Conservation (phyloP, 169 alveolate species). For the Plasmodium reichenowi region DNA sequence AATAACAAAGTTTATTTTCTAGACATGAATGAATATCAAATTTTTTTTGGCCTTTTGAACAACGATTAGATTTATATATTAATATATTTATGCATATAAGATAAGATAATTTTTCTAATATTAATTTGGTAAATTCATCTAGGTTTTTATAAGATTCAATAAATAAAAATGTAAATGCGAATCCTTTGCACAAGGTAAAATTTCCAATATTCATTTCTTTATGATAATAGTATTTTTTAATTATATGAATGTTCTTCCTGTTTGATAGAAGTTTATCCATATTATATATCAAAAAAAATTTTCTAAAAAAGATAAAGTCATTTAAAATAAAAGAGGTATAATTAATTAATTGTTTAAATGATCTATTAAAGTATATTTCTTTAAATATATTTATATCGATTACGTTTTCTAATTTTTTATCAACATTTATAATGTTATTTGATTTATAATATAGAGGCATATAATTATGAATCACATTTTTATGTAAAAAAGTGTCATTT, state of each 20-base stretch:
- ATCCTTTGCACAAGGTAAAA: constrained; percentile 72
- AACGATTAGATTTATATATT: constrained; percentile 57
- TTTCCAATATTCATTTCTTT: constrained; percentile 60
- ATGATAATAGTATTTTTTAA: constrained; percentile 54
- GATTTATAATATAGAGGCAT: constrained; percentile 52
- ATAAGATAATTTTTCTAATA: constrained; percentile 66
- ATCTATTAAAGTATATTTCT: constrained; percentile 57
- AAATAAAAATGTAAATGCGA: constrained; percentile 40
- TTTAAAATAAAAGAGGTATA: constrained; percentile 75
- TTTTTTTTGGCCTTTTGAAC: constrained; percentile 6
- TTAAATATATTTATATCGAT: constrained; percentile 45
- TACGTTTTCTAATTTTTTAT: constrained; percentile 29
- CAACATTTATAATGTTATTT: constrained; percentile 30
- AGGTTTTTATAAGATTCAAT: constrained; percentile 36
- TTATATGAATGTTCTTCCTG: background rate
- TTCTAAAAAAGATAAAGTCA: constrained; percentile 55
- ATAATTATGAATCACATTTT: constrained; percentile 17
- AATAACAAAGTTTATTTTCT: background rate
- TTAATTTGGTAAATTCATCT: constrained; percentile 10
- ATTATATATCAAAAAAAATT: constrained; percentile 21
- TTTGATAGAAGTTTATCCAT: constrained; percentile 10
- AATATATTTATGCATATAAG: constrained; percentile 51
- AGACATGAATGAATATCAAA: constrained; percentile 36
- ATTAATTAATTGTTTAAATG: constrained; percentile 48
- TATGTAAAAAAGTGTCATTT: too few species aligned